Evolutionary conservation across 1,284 basidiomycete genomes (phyloP).

Genomic region (Hemileia vastatrix): DNA sequence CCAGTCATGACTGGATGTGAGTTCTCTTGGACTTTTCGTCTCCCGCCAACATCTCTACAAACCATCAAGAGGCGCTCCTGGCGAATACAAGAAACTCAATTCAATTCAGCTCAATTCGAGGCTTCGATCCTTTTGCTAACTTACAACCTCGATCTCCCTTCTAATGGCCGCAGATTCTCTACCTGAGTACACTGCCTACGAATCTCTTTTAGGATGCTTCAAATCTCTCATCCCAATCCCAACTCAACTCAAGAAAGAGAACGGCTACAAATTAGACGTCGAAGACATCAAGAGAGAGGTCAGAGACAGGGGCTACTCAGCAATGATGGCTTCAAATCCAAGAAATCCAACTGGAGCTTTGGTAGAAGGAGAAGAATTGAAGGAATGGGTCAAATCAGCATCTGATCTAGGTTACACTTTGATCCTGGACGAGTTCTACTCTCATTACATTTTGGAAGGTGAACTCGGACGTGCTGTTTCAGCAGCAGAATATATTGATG

Average conservation of each 20-base stretch:
- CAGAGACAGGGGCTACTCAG: conserved; percentile 68
- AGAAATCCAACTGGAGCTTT: conserved; percentile 90
- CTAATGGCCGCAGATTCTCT: conserved; percentile 26
- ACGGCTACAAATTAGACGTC: conserved; percentile 30
- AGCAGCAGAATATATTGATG: conserved; percentile 68
- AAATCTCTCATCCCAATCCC: conserved; percentile 79
- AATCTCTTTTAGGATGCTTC: conserved; percentile 70
- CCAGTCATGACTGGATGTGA: conserved; percentile 27
- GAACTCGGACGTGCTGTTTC: conserved; percentile 75
- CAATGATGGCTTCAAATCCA: conserved; percentile 82
- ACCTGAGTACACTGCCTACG: conserved; percentile 47
- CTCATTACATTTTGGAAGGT: conserved; percentile 65
- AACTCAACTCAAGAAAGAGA: conserved; percentile 52
- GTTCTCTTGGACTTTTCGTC: not conserved
- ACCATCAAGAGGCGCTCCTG: no score
- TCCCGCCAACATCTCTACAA: not conserved
- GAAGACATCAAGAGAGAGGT: conserved; percentile 33
- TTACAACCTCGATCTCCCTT: not conserved
- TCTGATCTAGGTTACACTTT: conserved; percentile 62
- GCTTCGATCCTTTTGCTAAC: no score
- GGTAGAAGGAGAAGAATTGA: conserved; percentile 68
- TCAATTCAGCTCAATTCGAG: no score
- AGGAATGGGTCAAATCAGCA: conserved; percentile 63
- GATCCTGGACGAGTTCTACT: conserved; percentile 83
- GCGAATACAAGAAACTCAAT: no score